Evolutionary conservation across 2,329 filamentous ascomycete genomes (phyloP).

Genomic region (Mariannaea sp.): DNA sequence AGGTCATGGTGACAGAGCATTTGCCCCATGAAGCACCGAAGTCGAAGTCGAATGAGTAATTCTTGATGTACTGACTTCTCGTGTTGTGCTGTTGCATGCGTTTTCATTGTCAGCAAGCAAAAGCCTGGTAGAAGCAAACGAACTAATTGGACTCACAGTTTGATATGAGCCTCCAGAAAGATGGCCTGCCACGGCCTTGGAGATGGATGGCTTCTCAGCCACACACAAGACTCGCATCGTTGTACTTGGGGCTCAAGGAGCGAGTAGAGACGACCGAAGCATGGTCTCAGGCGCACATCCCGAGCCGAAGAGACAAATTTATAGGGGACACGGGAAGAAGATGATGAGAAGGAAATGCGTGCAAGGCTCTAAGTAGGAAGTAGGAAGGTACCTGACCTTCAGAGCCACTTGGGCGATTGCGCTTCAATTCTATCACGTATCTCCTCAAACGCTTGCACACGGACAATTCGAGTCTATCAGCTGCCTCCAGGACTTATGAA

Average conservation of each 20-base stretch:
- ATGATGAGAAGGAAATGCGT: constrained; percentile 3
- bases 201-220: constrained; percentile 83
- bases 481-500: no score
- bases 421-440: not conserved
- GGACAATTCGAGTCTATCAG: not conserved
- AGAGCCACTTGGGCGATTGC: not conserved
- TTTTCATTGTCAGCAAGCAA: constrained; percentile 30
- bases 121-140: not conserved
- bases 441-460: not conserved
- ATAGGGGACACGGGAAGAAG: no score
- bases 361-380: not conserved
- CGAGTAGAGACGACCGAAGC: not conserved
- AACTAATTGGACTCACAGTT: constrained; percentile 64
- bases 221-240: constrained; percentile 61
- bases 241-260: not conserved
- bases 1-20: constrained; percentile 91
- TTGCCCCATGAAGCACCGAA: constrained; percentile 81
- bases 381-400: no score
- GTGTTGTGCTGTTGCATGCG: constrained; percentile 63
- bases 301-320: not conserved
- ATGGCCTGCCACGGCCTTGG: constrained; percentile 90
- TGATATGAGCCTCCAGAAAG: constrained; percentile 76
- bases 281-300: constrained; percentile 6
- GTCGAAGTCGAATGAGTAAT: constrained; percentile 89
- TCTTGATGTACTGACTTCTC: constrained; percentile 81